Evolutionary conservation across 2,329 filamentous ascomycete species (phyloP), one percentile per base, ranked within the genome.

Genomic region (Colletotrichum sublineola): DNA sequence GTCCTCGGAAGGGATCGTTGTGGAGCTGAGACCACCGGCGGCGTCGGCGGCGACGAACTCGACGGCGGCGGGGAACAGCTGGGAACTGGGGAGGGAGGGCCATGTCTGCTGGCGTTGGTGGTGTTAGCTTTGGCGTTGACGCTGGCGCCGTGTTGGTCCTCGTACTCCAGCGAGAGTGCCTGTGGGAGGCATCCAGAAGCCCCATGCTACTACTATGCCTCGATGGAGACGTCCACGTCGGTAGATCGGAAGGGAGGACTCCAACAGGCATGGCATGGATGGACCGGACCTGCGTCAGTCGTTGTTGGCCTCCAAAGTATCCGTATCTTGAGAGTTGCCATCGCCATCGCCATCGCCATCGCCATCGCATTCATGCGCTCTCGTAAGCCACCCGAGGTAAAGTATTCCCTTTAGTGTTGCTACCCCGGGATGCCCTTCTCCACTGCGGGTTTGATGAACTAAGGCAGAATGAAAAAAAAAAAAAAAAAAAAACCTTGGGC

Each of bases 231-330:
- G 60, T 52, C 44, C 33, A 48, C 15, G 60, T 38, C 57, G 56
- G 66, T 61, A 40, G 66, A 24, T 33, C 7, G 15, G 42, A 44
- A 2, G 31, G 66, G 68, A 71, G 68, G 68, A 68, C 68, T 63
- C 68, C 68, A 63, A 68, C 65, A 63, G 36, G 64, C 68, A 62
- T 67, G 40, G 14, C 38, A 40, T 40, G 38, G 38, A 40, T 46
- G 42, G 44, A 46, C n/a, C n/a, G 65, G 64, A 46, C 64, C 68
- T 62, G 50, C 53, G 29, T 44, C 38, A 31, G 63, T 29, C 24
- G 56, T 55, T 62, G 57, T 53, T 24, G 33, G 24, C 33, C 33
- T 5, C 33, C 33, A 36, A 36, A 36, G 24, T 24, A 24, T 18
- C 9, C 7, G 24, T 24, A 24, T 18, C 9, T 18, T 15, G 3